A percentile compares a stretch with the other conserved stretches of the same genome.
These are phyloP conservation scores for Apiosordaria backusii DNA, from an alignment of 495 filamentous ascomycete genomes.

Conservation along the genomic window DNA sequence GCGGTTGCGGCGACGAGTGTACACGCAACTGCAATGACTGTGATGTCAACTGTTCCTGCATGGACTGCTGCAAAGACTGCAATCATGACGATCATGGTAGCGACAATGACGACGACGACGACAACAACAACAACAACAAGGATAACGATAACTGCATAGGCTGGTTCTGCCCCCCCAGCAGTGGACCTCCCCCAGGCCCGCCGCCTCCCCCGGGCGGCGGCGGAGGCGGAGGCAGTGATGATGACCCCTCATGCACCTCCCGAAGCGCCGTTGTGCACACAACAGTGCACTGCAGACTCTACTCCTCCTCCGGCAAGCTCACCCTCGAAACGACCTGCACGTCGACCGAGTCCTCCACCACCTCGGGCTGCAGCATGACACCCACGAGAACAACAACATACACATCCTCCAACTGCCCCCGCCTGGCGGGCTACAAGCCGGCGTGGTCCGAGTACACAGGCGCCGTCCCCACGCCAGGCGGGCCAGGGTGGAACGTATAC, in stretches of 20 bases:
- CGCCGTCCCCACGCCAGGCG: no score
- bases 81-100: no score
- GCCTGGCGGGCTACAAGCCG: background rate
- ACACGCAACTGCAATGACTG: slow-evolving; percentile 4
- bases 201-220: no score
- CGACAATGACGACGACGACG: no score
- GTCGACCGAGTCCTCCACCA: background rate
- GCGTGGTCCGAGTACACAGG: background rate
- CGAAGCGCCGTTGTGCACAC: background rate
- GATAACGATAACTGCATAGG: no score
- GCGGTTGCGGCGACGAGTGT: slow-evolving; percentile 4
- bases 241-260: no score
- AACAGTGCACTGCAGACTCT: background rate
- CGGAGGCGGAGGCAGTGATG: no score
- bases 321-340: background rate
- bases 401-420: background rate
- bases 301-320: background rate
- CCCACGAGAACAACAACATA: background rate
- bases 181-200: no score
- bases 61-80: no score
- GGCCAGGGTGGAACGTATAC: background rate
- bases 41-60: background rate
- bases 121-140: no score
- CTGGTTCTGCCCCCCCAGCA: no score
- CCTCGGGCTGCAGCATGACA: background rate